Conservation (phyloP, 306 rosid species). For the Begonia peltatifolia region DNA sequence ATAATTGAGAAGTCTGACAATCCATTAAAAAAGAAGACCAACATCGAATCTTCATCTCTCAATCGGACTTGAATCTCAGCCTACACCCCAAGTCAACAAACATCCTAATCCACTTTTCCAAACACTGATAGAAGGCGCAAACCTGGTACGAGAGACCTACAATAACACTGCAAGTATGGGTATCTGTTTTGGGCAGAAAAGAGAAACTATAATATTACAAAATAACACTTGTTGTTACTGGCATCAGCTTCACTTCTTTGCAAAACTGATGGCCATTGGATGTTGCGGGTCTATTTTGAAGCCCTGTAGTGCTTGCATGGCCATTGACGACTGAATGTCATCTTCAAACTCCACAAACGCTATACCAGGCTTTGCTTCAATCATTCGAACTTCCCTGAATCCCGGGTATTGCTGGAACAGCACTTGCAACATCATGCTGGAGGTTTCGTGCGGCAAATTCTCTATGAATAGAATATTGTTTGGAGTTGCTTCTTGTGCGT, state of each 20-base stretch:
- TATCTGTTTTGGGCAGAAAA: no score
- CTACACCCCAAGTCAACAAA: no score
- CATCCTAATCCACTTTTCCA: no score
- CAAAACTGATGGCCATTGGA: slow-evolving; percentile 72
- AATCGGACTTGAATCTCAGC: no score
- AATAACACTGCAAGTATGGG: no score
- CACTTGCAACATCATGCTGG: slow-evolving; percentile 79
- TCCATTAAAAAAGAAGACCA: no score
- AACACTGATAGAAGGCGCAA: no score
- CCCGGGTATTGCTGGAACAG: slow-evolving; percentile 95
- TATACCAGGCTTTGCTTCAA: slow-evolving; percentile 96
- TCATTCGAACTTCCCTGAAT: slow-evolving; percentile 91
- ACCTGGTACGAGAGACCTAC: no score
- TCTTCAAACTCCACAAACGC: slow-evolving; percentile 93
- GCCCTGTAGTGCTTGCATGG: slow-evolving; percentile 92
- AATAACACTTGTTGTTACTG: no score
- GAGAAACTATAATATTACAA: no score
- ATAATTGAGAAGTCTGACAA: no score
- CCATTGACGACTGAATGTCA: slow-evolving; percentile 83
- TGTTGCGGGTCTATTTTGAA: slow-evolving; percentile 89
- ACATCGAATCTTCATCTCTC: no score
- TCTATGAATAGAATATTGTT: slow-evolving; percentile 85
- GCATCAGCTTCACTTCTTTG: slow-evolving; percentile 53
- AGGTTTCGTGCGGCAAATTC: slow-evolving; percentile 84
- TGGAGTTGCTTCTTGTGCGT: slow-evolving; percentile 69